A percentile compares a stretch with the other conserved stretches of the same genome.
These are phyloP conservation scores for Colletotrichum theobromicola DNA, from an alignment of 2,329 filamentous ascomycete genomes.

Conservation along the genomic window DNA sequence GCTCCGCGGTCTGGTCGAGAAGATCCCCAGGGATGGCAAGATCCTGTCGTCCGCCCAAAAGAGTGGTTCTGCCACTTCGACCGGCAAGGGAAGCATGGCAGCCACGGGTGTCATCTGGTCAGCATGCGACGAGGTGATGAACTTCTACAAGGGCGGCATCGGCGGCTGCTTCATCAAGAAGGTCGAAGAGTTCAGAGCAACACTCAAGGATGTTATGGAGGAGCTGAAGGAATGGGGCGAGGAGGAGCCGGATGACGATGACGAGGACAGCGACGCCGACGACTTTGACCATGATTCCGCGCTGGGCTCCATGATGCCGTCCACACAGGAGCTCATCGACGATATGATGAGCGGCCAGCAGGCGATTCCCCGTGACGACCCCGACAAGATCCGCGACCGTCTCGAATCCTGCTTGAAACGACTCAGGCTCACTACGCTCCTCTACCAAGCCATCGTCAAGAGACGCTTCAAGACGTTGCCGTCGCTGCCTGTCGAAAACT, in stretches of 20 bases:
- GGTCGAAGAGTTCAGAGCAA: constrained; percentile 75
- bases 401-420: constrained; percentile 69
- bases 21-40: constrained; percentile 65
- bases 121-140: constrained; percentile 75
- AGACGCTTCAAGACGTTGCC: constrained; percentile 68
- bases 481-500: constrained; percentile 36
- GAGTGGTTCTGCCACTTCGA: constrained; percentile 38
- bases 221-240: constrained; percentile 91
- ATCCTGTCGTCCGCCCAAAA: constrained; percentile 52
- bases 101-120: constrained; percentile 84
- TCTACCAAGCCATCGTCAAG: constrained; percentile 75
- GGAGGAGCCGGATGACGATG: constrained; percentile 67
- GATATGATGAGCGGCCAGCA: constrained; percentile 68
- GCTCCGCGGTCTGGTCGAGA: constrained; percentile 62
- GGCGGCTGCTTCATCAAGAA: constrained; percentile 73
- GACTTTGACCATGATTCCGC: constrained; percentile 45
- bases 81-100: constrained; percentile 59
- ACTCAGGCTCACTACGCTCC: constrained; percentile 69
- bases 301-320: constrained; percentile 25
- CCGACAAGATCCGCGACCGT: constrained; percentile 66
- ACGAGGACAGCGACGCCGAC: constrained; percentile 54
- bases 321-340: constrained; percentile 67
- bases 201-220: constrained; percentile 80
- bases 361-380: constrained; percentile 68
- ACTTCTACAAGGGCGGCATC: constrained; percentile 70